These are phyloP conservation scores for Magnusiomyces ingens DNA, from an alignment of 1,139 yeast species.

Conservation along the genomic window DNA sequence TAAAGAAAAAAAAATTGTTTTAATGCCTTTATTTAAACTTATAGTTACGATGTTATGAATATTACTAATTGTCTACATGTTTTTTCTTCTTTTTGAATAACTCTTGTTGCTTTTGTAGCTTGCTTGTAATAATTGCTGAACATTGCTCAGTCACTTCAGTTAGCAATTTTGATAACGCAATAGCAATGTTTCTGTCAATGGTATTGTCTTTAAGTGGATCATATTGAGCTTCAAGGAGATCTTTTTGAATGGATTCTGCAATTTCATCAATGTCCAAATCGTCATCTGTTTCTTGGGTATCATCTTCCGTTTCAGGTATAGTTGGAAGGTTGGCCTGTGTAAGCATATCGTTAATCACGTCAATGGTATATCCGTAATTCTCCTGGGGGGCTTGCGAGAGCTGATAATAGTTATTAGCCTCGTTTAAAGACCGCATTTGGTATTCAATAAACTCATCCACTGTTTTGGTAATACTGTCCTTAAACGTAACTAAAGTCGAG, in stretches of 20 bases:
- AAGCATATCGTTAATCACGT: not conserved
- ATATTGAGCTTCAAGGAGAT: not conserved
- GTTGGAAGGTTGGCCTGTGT: not conserved
- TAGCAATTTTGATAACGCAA: not conserved
- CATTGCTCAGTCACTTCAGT: not conserved
- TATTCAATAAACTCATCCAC: not conserved
- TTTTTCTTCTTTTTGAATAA: not conserved
- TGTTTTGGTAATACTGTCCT: not conserved
- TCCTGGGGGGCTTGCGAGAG: not conserved
- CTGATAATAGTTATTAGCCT: not conserved
- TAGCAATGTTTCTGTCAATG: not conserved
- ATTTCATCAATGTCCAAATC: not conserved
- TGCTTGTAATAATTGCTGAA: not conserved
- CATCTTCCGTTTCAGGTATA: not conserved
- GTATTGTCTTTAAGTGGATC: not conserved
- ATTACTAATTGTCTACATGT: not conserved
- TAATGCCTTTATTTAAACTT: not conserved
- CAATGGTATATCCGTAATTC: not conserved
- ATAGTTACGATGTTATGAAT: not conserved
- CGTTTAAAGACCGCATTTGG: not conserved
- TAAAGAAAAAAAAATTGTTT: conserved; percentile 19
- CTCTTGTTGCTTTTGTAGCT: not conserved
- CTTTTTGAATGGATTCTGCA: not conserved
- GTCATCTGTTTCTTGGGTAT: not conserved
- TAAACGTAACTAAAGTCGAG: not conserved